Percentiles rank a stretch among this genome's conserved stretches.
phyloP scores from a whole-genome alignment of 805 yeast genomes.

The Metschnikowia drakensbergensis region DNA sequence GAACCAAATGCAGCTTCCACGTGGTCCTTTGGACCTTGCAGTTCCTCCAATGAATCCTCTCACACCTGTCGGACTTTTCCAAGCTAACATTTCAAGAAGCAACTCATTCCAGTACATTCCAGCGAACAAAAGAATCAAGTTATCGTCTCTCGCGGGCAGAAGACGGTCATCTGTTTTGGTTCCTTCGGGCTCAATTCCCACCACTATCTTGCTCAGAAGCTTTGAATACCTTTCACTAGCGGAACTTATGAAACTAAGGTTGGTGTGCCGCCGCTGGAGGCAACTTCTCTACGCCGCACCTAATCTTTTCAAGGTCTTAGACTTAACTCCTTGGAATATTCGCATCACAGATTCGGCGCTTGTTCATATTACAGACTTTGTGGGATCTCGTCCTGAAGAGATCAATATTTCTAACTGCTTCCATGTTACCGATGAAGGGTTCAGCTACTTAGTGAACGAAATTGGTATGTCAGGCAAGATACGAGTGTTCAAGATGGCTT shows the following conservation, averaged over 20 bases:
- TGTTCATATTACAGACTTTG: slow-evolving; percentile 60
- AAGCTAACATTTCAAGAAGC: slow-evolving; percentile 9
- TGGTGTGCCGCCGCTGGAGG: slow-evolving; percentile 65
- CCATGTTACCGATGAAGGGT: slow-evolving; percentile 74
- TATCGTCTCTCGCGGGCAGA: slow-evolving; percentile 41
- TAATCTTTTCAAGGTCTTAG: slow-evolving; percentile 47
- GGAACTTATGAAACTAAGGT: slow-evolving; percentile 54
- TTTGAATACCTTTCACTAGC: slow-evolving; percentile 54
- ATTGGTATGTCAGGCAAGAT: slow-evolving; percentile 64
- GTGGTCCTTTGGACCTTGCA: slow-evolving; percentile 16
- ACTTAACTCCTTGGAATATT: slow-evolving; percentile 61
- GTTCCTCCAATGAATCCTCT: slow-evolving; percentile 43
- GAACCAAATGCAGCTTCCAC: slow-evolving; percentile 9
- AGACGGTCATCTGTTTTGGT: slow-evolving; percentile 57
- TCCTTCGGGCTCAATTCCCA: slow-evolving; percentile 56
- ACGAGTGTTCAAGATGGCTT: slow-evolving; percentile 53
- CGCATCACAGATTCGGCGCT: slow-evolving; percentile 55
- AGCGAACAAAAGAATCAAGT: slow-evolving; percentile 49
- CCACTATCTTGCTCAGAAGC: slow-evolving; percentile 49
- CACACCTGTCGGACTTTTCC: slow-evolving; percentile 6
- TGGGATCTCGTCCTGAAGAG: slow-evolving; percentile 58
- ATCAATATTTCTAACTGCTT: slow-evolving; percentile 70
- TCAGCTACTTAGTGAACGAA: slow-evolving; percentile 65
- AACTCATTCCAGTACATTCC: slow-evolving; percentile 50
- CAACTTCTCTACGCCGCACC: slow-evolving; percentile 58